A percentile compares a stretch with the other conserved stretches of the same genome.
phyloP scores from a whole-genome alignment of 2,329 filamentous ascomycete genomes.

The Colletotrichum sp. region DNA sequence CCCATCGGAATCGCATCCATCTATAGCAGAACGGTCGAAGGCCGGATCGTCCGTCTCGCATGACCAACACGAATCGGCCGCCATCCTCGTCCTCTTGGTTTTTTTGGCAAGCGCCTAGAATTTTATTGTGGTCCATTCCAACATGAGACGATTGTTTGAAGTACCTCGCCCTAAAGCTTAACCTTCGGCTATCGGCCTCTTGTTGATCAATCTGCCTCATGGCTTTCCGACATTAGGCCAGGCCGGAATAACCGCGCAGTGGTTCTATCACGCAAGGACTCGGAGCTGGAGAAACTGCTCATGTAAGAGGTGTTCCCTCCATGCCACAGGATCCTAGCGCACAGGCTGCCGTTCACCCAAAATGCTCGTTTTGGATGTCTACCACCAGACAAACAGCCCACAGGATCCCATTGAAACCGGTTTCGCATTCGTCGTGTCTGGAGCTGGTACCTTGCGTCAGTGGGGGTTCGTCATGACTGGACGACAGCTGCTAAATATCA shows the following conservation, averaged over 20 bases:
- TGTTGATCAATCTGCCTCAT: not conserved
- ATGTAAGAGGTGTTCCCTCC: conserved; percentile 6
- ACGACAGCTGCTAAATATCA: conserved; percentile 16
- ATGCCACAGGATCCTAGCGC: conserved; percentile 11
- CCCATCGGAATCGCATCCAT: not conserved
- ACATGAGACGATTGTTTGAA: conserved; percentile 10
- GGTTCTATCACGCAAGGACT: not conserved
- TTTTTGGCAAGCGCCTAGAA: conserved; percentile 8
- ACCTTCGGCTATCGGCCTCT: conserved; percentile 9
- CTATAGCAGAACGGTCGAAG: not conserved
- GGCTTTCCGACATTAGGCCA: not conserved
- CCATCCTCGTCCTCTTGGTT: not conserved
- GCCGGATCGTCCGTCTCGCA: conserved; percentile 8
- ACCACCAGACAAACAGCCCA: conserved; percentile 8
- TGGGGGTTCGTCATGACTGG: conserved; percentile 8
- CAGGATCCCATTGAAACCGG: conserved; percentile 16
- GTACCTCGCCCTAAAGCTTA: conserved; percentile 8
- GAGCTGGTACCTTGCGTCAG: conserved; percentile 4
- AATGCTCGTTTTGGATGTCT: conserved; percentile 16
- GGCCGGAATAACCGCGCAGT: not conserved
- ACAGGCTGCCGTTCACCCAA: conserved; percentile 18
- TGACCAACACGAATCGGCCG: conserved; percentile 6
- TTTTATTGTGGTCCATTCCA: not conserved
- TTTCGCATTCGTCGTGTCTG: conserved; percentile 18
- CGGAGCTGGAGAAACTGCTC: conserved; percentile 4